phyloP scores from a whole-genome alignment of 192 early-diverging fungal species.

The Coemansia sp. region DNA sequence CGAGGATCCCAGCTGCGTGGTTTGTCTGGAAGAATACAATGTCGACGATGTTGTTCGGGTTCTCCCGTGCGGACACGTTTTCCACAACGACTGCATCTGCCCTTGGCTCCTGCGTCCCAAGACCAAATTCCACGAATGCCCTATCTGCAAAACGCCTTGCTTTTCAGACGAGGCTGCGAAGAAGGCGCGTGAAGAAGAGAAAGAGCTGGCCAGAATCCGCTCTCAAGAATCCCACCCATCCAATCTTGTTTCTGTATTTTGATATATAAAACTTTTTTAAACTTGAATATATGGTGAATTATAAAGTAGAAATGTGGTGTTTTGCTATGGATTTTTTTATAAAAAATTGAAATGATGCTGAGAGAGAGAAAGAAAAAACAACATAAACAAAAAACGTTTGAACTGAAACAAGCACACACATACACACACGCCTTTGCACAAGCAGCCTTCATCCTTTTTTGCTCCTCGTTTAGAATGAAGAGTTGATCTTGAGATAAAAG shows the following conservation, averaged over 20 bases:
- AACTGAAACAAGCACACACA: background rate
- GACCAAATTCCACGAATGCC: constrained; percentile 44
- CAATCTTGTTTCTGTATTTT: constrained; percentile 29
- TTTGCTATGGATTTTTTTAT: no score
- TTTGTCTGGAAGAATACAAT: constrained; percentile 68
- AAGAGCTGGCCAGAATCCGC: constrained; percentile 5
- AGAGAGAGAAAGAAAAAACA: background rate
- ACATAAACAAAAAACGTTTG: background rate
- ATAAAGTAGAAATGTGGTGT: background rate
- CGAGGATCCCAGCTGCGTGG: constrained; percentile 54
- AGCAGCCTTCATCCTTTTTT: background rate
- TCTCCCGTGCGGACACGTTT: constrained; percentile 64
- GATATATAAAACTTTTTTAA: no score
- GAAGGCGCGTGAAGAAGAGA: constrained; percentile 24
- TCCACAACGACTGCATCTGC: constrained; percentile 65
- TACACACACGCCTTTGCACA: no score
- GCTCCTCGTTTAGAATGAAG: constrained; percentile 4
- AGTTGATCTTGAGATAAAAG: constrained; percentile 66
- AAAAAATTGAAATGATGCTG: no score
- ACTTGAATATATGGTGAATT: background rate
- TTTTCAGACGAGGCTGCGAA: constrained; percentile 21
- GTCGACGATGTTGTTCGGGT: constrained; percentile 59
- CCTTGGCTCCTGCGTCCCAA: constrained; percentile 39
- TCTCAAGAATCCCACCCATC: background rate
- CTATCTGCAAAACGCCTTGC: constrained; percentile 48